Evolutionary conservation across 2,329 filamentous ascomycete genomes (phyloP).

Genomic region (Didymella pomorum): DNA sequence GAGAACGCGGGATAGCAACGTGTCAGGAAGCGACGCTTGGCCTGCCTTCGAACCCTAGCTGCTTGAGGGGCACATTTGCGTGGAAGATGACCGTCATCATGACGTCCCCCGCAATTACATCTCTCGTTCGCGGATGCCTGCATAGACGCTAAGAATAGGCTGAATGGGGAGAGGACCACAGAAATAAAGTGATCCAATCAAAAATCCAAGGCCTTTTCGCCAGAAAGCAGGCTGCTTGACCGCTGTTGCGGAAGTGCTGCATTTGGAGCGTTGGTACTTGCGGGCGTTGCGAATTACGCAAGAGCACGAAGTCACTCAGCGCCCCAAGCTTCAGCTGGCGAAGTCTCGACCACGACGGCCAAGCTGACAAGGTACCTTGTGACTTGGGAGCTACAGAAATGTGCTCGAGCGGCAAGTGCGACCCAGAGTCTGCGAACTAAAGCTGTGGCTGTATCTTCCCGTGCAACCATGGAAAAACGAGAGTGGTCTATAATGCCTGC

Average conservation of each 20-base stretch:
- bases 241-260: constrained; percentile 1
- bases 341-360: constrained; percentile 9
- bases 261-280: neutral
- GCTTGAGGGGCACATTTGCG: neutral
- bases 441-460: neutral
- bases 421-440: neutral
- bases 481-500: neutral
- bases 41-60: neutral
- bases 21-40: constrained; percentile 4
- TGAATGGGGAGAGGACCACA: constrained; percentile 5
- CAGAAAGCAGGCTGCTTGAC: constrained; percentile 14
- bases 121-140: neutral
- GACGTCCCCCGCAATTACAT: constrained; percentile 8
- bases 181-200: constrained; percentile 17
- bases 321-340: constrained; percentile 7
- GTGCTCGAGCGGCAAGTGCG: neutral
- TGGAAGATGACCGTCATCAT: constrained; percentile 15
- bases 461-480: neutral
- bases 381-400: neutral
- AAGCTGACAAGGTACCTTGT: neutral
- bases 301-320: constrained; percentile 1
- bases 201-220: neutral
- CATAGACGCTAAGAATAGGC: constrained; percentile 10
- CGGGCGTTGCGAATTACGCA: constrained; percentile 8
- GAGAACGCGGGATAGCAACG: constrained; percentile 12